phyloP scores from a whole-genome alignment of 495 filamentous ascomycete genomes.

The Rhypophila decipiens region DNA sequence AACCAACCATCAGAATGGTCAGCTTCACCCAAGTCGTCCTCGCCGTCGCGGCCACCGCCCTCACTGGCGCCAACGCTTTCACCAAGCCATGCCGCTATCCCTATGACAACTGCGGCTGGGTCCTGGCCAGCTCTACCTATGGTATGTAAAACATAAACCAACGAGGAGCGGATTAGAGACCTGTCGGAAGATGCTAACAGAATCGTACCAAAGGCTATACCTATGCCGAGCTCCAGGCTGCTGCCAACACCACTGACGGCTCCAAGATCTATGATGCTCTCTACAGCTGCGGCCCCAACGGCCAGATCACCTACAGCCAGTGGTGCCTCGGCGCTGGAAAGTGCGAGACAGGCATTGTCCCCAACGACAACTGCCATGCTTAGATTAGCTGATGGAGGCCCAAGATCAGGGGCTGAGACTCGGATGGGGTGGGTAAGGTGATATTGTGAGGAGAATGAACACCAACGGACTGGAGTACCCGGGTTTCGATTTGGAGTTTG shows the following conservation, averaged over 20 bases:
- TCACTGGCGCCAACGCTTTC: slow-evolving; percentile 4
- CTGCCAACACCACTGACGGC: slow-evolving; percentile 6
- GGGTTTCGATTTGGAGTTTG: no score
- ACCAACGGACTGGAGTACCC: no score
- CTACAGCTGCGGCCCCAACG: slow-evolving; percentile 8
- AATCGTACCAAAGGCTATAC: slow-evolving; percentile 2
- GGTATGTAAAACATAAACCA: background rate
- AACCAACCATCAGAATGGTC: slow-evolving; percentile 4
- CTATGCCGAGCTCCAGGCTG: slow-evolving; percentile 7
- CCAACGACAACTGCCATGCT: slow-evolving; percentile 8
- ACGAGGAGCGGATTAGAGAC: no score
- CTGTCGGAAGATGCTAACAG: background rate
- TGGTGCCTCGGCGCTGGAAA: slow-evolving; percentile 7
- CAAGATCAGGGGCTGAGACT: no score
- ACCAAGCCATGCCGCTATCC: slow-evolving; percentile 7
- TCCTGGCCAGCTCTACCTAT: slow-evolving; percentile 4
- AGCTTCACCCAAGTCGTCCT: slow-evolving; percentile 6
- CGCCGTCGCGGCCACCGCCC: background rate
- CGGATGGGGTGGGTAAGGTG: no score
- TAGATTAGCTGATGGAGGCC: no score
- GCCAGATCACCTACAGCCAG: background rate
- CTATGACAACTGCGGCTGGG: slow-evolving; percentile 12
- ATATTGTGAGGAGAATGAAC: no score
- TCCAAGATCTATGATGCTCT: slow-evolving; percentile 10
- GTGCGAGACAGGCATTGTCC: slow-evolving; percentile 4